phyloP scores from a whole-genome alignment of 179 eudicot genomes.

The Beta macrorhiza region DNA sequence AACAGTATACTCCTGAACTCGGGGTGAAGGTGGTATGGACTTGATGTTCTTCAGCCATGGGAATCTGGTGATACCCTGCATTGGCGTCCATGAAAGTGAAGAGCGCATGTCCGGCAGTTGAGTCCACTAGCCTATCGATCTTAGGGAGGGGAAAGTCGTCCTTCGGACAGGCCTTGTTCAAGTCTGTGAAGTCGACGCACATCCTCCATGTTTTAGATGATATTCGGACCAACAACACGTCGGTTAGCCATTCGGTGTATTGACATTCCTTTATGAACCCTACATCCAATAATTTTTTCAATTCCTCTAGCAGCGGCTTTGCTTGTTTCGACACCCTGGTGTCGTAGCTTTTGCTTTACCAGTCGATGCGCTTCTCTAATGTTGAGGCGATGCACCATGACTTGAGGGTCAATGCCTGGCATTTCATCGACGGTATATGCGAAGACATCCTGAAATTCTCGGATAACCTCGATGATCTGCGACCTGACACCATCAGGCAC shows the following conservation, averaged over 20 bases:
- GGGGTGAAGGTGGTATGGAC: too few species aligned
- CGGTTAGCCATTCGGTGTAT: not conserved
- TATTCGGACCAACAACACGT: not conserved
- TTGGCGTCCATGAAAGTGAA: too few species aligned
- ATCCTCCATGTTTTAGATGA: not conserved
- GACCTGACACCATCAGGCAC: too few species aligned
- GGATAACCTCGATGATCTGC: too few species aligned
- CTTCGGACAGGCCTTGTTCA: not conserved
- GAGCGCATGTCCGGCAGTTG: too few species aligned
- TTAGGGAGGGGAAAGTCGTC: not conserved
- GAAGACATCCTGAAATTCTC: too few species aligned
- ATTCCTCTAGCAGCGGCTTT: not conserved
- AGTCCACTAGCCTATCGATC: too few species aligned
- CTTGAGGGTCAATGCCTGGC: not conserved
- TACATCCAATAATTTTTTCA: not conserved
- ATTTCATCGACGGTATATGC: not conserved
- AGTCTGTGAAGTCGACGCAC: not conserved
- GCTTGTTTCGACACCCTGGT: not conserved
- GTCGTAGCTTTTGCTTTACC: not conserved
- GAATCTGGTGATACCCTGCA: too few species aligned
- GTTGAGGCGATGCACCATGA: not conserved
- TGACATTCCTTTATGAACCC: not conserved
- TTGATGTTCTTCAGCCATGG: too few species aligned
- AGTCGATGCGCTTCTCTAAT: not conserved
- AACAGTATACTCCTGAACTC: too few species aligned